Evolutionary conservation across 371 early-diverging fungal species (phyloP).

Genomic region (Apophysomyces elegans): DNA sequence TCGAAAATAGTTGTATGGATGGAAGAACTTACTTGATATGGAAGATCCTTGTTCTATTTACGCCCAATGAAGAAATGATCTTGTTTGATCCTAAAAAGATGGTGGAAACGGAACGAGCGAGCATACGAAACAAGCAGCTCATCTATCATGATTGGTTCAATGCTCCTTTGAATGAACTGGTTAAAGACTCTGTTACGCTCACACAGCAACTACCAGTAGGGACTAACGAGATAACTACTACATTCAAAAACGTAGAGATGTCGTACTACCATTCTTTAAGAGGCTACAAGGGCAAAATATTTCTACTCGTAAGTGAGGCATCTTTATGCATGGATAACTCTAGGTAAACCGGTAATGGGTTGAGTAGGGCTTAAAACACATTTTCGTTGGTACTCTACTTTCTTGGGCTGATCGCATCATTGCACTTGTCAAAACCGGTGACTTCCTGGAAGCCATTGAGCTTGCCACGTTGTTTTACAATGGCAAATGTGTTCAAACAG

Average conservation of each 20-base stretch:
- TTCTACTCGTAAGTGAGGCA: constrained; percentile 24
- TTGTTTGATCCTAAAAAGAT: constrained; percentile 70
- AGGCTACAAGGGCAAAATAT: constrained; percentile 60
- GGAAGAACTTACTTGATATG: background rate
- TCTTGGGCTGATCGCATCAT: constrained; percentile 81
- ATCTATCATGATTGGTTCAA: constrained; percentile 74
- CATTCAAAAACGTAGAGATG: constrained; percentile 60
- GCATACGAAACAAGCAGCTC: constrained; percentile 58
- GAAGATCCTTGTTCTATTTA: constrained; percentile 66
- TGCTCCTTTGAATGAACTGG: constrained; percentile 37
- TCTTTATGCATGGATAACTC: background rate
- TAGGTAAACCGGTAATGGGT: background rate
- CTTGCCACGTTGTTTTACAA: constrained; percentile 70
- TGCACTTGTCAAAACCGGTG: constrained; percentile 71
- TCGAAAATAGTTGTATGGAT: constrained; percentile 6
- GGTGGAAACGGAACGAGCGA: constrained; percentile 65
- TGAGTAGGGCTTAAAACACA: constrained; percentile 62
- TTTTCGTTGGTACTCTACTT: constrained; percentile 69
- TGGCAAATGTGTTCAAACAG: constrained; percentile 63
- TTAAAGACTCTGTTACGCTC: constrained; percentile 15
- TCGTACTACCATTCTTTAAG: constrained; percentile 73
- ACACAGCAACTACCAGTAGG: constrained; percentile 10
- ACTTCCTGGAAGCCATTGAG: constrained; percentile 72
- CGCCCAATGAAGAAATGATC: constrained; percentile 71
- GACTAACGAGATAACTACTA: constrained; percentile 9